Percentiles rank a stretch among this genome's conserved stretches.
These are phyloP conservation scores for Hypoxylon sp. DNA, from an alignment of 2,329 filamentous ascomycete genomes.

Conservation along the genomic window DNA sequence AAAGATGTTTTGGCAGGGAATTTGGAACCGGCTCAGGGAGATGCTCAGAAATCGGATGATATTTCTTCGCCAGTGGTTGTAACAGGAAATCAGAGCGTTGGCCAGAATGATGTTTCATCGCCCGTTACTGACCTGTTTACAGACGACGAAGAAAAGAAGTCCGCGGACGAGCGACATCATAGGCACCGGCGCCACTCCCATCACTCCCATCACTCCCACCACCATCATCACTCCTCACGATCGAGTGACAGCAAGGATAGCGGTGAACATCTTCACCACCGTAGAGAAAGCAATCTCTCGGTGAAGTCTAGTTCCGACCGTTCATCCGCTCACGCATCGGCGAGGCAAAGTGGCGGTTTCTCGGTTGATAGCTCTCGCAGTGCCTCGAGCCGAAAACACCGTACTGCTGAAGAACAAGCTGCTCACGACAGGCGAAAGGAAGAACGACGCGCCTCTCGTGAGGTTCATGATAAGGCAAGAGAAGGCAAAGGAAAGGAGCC, in stretches of 20 bases:
- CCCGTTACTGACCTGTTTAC: conserved; percentile 68
- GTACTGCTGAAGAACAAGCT: conserved; percentile 64
- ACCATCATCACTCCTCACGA: conserved; percentile 43
- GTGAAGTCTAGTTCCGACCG: conserved; percentile 49
- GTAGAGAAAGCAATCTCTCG: conserved; percentile 46
- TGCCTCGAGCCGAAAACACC: conserved; percentile 53
- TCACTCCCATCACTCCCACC: conserved; percentile 48
- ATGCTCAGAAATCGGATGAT: conserved; percentile 45
- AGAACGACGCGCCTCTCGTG: conserved; percentile 58
- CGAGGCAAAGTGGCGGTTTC: conserved; percentile 62
- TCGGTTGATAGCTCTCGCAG: conserved; percentile 57
- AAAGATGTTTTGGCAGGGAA: conserved; percentile 45
- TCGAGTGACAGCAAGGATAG: conserved; percentile 42
- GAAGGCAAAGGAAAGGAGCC: conserved; percentile 56
- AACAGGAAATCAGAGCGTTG: conserved; percentile 51
- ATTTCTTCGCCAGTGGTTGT: conserved; percentile 45
- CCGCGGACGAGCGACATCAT: conserved; percentile 45
- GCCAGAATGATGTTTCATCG: conserved; percentile 57
- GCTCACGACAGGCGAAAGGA: conserved; percentile 64
- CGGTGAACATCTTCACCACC: conserved; percentile 53
- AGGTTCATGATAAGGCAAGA: conserved; percentile 49
- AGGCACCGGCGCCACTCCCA: conserved; percentile 53
- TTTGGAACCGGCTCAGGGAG: conserved; percentile 36
- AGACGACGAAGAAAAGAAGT: conserved; percentile 64
- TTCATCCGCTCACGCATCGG: conserved; percentile 57